Evolutionary conservation across 2,329 filamentous ascomycete genomes (phyloP), one percentile per base, ranked within the genome.

Genomic region (Decorospora gaudefroyi): DNA sequence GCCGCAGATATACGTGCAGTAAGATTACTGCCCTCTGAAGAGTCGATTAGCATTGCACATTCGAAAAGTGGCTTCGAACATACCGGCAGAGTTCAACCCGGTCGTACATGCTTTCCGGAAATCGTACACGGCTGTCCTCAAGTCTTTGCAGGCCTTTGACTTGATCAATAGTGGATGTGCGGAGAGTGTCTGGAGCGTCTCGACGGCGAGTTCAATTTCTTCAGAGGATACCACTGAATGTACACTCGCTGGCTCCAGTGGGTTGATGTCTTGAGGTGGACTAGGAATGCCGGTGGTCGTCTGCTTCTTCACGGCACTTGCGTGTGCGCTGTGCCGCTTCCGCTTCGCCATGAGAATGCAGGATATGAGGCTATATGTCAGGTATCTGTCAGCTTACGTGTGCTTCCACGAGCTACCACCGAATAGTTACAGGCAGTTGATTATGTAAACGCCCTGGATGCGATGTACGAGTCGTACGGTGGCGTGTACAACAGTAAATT

Each of bases 101-200:
- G 82, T 87, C 0, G 82, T 85, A 55, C 83, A 87, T 11, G 84
- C 81, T 63, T 86, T 80, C 1, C 83, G 79, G 46, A 88, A 88
- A 13, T 83, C 81, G 58, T 86, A 86, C 6, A 86, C 84, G 4
- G 84, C 84, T 3, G 78, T 80, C 13, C 85, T 76, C 2, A 88
- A 71, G 33, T 85, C 82, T 58, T 81, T 85, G 71, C 85, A 88
- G 16, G 75, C 76, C 59, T 86, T 87, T 0, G 82, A 81, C 66
- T 88, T 88, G 64, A 85, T 86, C 15, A 87, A 60, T 15, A 67
- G 70, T 0, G 85, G 84, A 50, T 86, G 77, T 44, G 78, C 69
- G 0, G 83, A 70, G 8, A 87, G 74, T 0, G 79, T 76, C 2
- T 71, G 73, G 18, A 88, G 74, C 0, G 84, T 87, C 21, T 87